These are phyloP conservation scores for Cyberlindnera meyerae DNA, from an alignment of 805 yeast genomes.

Conservation along the genomic window DNA sequence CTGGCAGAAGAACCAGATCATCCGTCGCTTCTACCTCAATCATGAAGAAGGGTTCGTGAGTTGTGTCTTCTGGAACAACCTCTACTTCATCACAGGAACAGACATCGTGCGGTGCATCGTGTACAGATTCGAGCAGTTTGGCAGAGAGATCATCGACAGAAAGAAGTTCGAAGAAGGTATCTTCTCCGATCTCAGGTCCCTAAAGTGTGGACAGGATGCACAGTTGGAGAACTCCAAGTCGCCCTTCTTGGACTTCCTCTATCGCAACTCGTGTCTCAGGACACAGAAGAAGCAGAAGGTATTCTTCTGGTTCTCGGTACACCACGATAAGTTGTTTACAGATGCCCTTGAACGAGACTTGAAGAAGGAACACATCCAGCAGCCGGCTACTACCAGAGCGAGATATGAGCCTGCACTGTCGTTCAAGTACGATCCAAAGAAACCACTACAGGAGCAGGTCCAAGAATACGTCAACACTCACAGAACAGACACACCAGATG, in stretches of 20 bases:
- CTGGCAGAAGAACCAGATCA: slow-evolving; percentile 86
- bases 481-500: slow-evolving; percentile 10
- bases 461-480: slow-evolving; percentile 34
- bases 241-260: slow-evolving; percentile 74
- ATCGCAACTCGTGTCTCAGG: slow-evolving; percentile 79
- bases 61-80: slow-evolving; percentile 87
- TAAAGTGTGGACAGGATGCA: slow-evolving; percentile 85
- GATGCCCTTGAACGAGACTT: slow-evolving; percentile 93
- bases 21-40: slow-evolving; percentile 78
- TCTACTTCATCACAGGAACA: slow-evolving; percentile 90
- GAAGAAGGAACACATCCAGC: slow-evolving; percentile 63
- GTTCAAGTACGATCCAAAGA: slow-evolving; percentile 56
- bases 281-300: slow-evolving; percentile 97
- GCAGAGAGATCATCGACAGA: slow-evolving; percentile 75
- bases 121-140: slow-evolving; percentile 85
- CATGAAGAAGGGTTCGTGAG: slow-evolving; percentile 89
- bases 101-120: slow-evolving; percentile 91
- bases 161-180: slow-evolving; percentile 97
- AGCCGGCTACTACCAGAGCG: slow-evolving; percentile 68
- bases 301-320: slow-evolving; percentile 94
- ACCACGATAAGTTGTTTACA: slow-evolving; percentile 85
- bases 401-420: slow-evolving; percentile 74
- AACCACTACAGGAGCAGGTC: slow-evolving; percentile 52
- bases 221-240: slow-evolving; percentile 84
- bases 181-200: slow-evolving; percentile 80